Evolutionary conservation across 306 rosid genomes (phyloP).

Genomic region (Senna siamea): DNA sequence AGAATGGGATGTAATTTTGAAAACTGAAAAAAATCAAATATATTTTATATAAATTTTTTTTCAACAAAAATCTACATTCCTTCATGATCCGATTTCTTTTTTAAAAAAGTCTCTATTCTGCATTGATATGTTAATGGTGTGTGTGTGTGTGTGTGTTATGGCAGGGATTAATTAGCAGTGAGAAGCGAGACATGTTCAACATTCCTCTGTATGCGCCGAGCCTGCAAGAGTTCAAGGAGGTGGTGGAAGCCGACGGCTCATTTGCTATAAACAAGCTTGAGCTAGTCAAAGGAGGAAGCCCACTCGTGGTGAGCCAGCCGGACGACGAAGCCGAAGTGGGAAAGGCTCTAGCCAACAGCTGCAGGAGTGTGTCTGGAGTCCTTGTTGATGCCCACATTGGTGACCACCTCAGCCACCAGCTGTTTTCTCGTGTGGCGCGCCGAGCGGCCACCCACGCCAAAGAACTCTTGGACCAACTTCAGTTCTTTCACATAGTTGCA

Average conservation of each 20-base stretch:
- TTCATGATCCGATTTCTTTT: too few species aligned
- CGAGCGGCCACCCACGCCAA: constrained; percentile 71
- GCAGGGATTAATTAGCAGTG: constrained; percentile 75
- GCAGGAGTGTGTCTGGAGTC: constrained; percentile 83
- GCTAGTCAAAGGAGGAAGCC: constrained; percentile 96
- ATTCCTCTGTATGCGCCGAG: constrained; percentile 93
- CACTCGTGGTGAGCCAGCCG: constrained; percentile 75
- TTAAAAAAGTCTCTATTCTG: too few species aligned
- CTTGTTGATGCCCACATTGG: constrained; percentile 95
- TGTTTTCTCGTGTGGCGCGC: constrained; percentile 62
- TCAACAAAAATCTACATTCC: too few species aligned
- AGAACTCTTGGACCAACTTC: constrained; percentile 74
- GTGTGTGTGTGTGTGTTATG: background rate
- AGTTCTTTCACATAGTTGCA: constrained; percentile 92
- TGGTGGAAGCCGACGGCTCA: constrained; percentile 83
- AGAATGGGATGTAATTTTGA: too few species aligned
- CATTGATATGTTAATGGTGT: too few species aligned
- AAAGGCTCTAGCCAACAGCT: constrained; percentile 70
- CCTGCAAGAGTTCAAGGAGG: constrained; percentile 84
- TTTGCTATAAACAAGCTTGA: constrained; percentile 85
- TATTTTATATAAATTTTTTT: too few species aligned
- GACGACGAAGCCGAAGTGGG: constrained; percentile 76
- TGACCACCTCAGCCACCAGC: constrained; percentile 70
- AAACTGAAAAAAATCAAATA: too few species aligned
- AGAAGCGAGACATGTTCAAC: constrained; percentile 79